Evolutionary conservation across 1,139 yeast species (phyloP).

Genomic region (Meyerozyma smithsonii): DNA sequence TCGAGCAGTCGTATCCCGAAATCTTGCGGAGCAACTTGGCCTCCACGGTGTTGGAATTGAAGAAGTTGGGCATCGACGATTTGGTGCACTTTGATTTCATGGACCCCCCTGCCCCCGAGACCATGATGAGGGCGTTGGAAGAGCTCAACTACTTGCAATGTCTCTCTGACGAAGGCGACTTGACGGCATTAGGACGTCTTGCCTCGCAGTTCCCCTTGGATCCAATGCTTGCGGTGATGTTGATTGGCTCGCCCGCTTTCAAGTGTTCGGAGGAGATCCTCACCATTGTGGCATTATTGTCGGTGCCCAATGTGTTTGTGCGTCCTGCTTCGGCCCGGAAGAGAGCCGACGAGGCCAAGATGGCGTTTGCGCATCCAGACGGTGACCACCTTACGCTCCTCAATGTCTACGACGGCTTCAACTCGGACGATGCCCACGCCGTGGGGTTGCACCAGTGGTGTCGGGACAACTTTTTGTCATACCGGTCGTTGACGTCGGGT

Average conservation of each 20-base stretch:
- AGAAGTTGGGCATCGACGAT: conserved; percentile 92
- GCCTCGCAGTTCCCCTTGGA: conserved; percentile 95
- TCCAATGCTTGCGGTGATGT: conserved; percentile 91
- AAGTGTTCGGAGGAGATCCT: conserved; percentile 85
- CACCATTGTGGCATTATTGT: conserved; percentile 82
- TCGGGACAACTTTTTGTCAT: conserved; percentile 79
- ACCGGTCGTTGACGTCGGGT: conserved; percentile 78
- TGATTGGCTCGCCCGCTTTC: conserved; percentile 81
- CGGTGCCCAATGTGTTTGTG: conserved; percentile 92
- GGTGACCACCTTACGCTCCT: conserved; percentile 92
- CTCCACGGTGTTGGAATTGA: conserved; percentile 86
- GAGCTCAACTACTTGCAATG: conserved; percentile 88
- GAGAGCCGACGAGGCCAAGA: conserved; percentile 89
- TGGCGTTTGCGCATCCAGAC: conserved; percentile 84
- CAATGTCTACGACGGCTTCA: conserved; percentile 84
- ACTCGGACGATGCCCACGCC: conserved; percentile 61
- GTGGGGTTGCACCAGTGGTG: conserved; percentile 78
- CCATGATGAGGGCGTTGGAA: conserved; percentile 98
- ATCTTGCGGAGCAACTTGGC: conserved; percentile 87
- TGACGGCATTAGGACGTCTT: conserved; percentile 82
- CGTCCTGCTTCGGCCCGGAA: conserved; percentile 87
- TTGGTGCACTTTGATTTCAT: conserved; percentile 96
- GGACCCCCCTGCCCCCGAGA: conserved; percentile 99
- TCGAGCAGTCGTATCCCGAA: conserved; percentile 95
- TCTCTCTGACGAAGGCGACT: conserved; percentile 85